Conservation (phyloP, 1,284 basidiomycete species). For the Fomitopsis schrenkii region DNA sequence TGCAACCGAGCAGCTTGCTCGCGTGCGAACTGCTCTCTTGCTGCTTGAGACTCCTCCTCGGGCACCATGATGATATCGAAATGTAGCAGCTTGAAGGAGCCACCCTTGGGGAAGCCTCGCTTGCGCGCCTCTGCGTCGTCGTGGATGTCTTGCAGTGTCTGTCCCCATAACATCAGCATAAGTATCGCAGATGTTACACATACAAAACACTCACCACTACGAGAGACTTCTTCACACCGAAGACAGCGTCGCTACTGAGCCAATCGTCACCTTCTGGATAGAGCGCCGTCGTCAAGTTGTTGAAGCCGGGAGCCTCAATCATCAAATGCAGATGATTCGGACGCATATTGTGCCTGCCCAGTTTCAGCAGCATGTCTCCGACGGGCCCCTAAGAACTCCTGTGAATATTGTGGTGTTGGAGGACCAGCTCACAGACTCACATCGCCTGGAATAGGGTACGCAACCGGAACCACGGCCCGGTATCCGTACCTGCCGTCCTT, state of each 20-base stretch:
- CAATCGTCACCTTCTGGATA: slow-evolving; percentile 73
- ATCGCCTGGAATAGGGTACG: slow-evolving; percentile 82
- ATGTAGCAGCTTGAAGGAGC: slow-evolving; percentile 57
- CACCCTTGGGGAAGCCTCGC: slow-evolving; percentile 58
- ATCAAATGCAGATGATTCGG: slow-evolving; percentile 79
- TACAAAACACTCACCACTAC: slow-evolving; percentile 40
- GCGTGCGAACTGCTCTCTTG: slow-evolving; percentile 22
- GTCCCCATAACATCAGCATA: background rate
- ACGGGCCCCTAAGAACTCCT: slow-evolving; percentile 56
- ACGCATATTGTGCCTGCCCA: slow-evolving; percentile 73
- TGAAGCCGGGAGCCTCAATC: slow-evolving; percentile 67
- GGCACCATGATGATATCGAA: slow-evolving; percentile 61
- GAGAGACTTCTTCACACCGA: slow-evolving; percentile 70
- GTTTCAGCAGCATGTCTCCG: slow-evolving; percentile 51
- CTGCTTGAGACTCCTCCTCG: slow-evolving; percentile 40
- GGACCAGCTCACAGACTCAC: slow-evolving; percentile 27
- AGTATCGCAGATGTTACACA: background rate
- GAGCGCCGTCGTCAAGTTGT: slow-evolving; percentile 69
- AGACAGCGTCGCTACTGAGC: slow-evolving; percentile 68
- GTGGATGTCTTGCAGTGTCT: slow-evolving; percentile 48
- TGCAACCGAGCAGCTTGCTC: slow-evolving; percentile 15
- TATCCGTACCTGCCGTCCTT: slow-evolving; percentile 69
- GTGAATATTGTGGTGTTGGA: background rate
- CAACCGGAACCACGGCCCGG: slow-evolving; percentile 72
- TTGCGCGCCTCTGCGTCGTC: slow-evolving; percentile 51